Conservation (phyloP, 1,139 yeast species). For the Suhomyces ambrosiae region DNA sequence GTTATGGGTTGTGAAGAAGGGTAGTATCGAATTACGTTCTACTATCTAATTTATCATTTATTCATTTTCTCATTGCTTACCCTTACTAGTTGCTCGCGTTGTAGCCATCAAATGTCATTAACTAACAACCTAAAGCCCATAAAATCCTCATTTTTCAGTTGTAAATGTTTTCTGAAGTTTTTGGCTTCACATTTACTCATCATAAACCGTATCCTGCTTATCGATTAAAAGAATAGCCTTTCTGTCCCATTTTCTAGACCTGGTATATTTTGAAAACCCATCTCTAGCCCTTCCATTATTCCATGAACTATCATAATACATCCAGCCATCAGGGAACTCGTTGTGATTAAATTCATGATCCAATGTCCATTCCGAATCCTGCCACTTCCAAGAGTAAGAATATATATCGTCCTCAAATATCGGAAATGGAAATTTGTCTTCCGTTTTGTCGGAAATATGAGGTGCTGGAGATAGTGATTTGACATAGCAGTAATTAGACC, state of each 20-base stretch:
- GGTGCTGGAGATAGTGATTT: slow-evolving; percentile 42
- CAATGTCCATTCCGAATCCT: slow-evolving; percentile 52
- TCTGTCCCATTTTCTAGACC: slow-evolving; percentile 54
- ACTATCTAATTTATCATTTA: no score
- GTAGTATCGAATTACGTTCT: no score
- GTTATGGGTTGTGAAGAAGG: no score
- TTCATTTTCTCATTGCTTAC: no score
- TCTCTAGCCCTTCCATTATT: slow-evolving; percentile 41
- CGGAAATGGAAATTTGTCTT: slow-evolving; percentile 48
- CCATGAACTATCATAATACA: slow-evolving; percentile 57
- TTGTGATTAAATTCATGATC: slow-evolving; percentile 40
- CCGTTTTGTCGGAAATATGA: slow-evolving; percentile 21
- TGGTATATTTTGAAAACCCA: slow-evolving; percentile 52
- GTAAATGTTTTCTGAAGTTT: no score
- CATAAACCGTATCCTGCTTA: slow-evolving; percentile 34
- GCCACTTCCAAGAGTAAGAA: slow-evolving; percentile 56
- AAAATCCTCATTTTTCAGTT: not conserved
- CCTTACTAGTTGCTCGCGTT: no score
- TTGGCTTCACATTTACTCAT: slow-evolving; percentile 20
- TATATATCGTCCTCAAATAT: slow-evolving; percentile 44
- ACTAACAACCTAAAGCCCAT: no score
- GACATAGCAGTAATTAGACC: slow-evolving; percentile 50
- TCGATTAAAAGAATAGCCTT: slow-evolving; percentile 49
- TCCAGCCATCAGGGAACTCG: slow-evolving; percentile 52
- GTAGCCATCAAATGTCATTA: no score